These are phyloP conservation scores for Lantana camara DNA, from an alignment of 257 asterid species.

Conservation along the genomic window DNA sequence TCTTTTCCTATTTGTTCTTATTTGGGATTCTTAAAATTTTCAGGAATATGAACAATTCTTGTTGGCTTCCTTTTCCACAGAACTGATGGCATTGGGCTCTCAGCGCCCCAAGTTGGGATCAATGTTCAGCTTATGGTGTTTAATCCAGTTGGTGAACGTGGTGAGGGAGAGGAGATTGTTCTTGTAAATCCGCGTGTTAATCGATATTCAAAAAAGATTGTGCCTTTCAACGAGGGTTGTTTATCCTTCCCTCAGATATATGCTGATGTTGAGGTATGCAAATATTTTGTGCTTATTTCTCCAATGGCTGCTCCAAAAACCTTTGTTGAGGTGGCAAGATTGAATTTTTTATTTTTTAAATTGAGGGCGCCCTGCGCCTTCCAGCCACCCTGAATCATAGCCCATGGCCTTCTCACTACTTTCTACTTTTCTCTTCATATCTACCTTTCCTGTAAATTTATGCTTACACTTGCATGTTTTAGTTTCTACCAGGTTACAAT, in stretches of 20 bases:
- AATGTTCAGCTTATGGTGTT: constrained; percentile 93
- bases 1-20: constrained; percentile 15
- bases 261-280: constrained; percentile 74
- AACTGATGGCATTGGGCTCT: constrained; percentile 95
- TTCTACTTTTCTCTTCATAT: background rate
- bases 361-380: too few relatives aligned
- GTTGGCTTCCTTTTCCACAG: constrained; percentile 57
- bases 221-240: constrained; percentile 84
- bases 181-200: constrained; percentile 78
- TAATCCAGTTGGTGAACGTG: constrained; percentile 80
- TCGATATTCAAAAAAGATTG: constrained; percentile 66
- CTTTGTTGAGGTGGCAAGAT: too few relatives aligned
- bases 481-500: background rate
- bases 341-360: too few relatives aligned
- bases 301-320: too few relatives aligned
- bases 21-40: constrained; percentile 32
- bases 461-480: background rate
- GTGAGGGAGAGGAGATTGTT: constrained; percentile 90
- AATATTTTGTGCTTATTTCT: background rate
- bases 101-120: constrained; percentile 96
- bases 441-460: too few relatives aligned
- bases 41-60: constrained; percentile 44
- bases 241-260: constrained; percentile 84
- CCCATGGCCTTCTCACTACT: background rate
- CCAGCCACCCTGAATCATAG: too few relatives aligned